These are phyloP conservation scores for Alliaria petiolata DNA, from an alignment of 345 rosid genomes.

Conservation along the genomic window DNA sequence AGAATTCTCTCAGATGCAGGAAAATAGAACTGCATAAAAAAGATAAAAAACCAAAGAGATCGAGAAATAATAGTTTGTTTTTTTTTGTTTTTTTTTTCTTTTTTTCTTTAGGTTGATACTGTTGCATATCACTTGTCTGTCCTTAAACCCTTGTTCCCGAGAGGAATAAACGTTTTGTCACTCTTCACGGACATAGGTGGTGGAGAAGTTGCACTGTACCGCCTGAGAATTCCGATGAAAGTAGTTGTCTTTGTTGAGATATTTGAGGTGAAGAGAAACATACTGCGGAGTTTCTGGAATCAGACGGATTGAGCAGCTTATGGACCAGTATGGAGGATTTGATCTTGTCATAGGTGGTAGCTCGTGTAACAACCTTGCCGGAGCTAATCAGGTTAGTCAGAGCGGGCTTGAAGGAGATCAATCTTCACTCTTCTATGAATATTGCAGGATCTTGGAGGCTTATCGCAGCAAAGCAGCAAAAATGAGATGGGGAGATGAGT, in stretches of 20 bases:
- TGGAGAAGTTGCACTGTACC: conserved; percentile 24
- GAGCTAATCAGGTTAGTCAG: conserved; percentile 23
- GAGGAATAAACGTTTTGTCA: conserved; percentile 19
- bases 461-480: background rate
- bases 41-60: too few relatives aligned
- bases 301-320: conserved; percentile 19
- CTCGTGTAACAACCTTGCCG: conserved; percentile 24
- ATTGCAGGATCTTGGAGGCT: conserved; percentile 18
- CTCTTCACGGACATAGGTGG: conserved; percentile 29
- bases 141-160: background rate
- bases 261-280: conserved; percentile 5
- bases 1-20: too few relatives aligned
- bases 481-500: conserved; percentile 8
- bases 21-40: too few relatives aligned
- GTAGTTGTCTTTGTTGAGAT: conserved; percentile 25
- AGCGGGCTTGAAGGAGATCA: conserved; percentile 30
- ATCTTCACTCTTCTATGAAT: conserved; percentile 34
- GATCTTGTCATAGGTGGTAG: conserved; percentile 35
- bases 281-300: conserved; percentile 27
- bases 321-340: conserved; percentile 25
- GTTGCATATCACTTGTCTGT: background rate
- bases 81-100: too few relatives aligned
- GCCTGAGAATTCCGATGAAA: conserved; percentile 1
- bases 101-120: background rate
- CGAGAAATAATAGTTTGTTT: too few relatives aligned